A percentile compares a stretch with the other conserved stretches of the same genome.
These are phyloP conservation scores for Macrolepiota albuminosa DNA, from an alignment of 768 basidiomycete genomes.

Conservation along the genomic window DNA sequence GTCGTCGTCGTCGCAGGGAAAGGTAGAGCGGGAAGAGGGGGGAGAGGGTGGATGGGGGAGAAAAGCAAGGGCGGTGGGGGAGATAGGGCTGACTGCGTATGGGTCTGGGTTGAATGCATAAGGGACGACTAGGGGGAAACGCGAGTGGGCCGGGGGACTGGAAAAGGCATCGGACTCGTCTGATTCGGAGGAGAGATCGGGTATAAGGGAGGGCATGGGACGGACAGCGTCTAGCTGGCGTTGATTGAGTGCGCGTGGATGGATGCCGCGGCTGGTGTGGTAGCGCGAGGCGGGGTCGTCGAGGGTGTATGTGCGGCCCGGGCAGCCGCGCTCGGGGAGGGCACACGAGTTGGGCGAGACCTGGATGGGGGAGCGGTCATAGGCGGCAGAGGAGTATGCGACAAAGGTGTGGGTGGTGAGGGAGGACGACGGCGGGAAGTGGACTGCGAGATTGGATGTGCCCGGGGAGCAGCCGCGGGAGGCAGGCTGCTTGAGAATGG, in stretches of 20 bases:
- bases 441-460: conserved; percentile 33
- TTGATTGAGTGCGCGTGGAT: conserved; percentile 30
- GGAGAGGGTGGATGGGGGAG: conserved; percentile 31
- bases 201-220: conserved; percentile 44
- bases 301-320: conserved; percentile 61
- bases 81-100: conserved; percentile 9
- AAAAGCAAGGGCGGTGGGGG: conserved; percentile 26
- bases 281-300: conserved; percentile 28
- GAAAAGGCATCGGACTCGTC: conserved; percentile 59
- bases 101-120: conserved; percentile 14
- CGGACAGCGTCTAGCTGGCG: conserved; percentile 13
- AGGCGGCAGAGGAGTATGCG: conserved; percentile 35
- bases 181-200: conserved; percentile 58
- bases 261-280: conserved; percentile 34
- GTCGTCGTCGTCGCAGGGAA: conserved; percentile 11
- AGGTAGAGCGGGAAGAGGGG: conserved; percentile 18
- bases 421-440: conserved; percentile 50
- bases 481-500: conserved; percentile 52
- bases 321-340: conserved; percentile 75
- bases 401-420: conserved; percentile 43
- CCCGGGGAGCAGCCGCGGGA: conserved; percentile 10
- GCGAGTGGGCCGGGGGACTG: conserved; percentile 26
- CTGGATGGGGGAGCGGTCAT: conserved; percentile 79
- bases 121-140: neutral
- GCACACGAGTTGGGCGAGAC: conserved; percentile 70